phyloP scores from a whole-genome alignment of 2,329 filamentous ascomycete species.

The Apiospora saccharicola region DNA sequence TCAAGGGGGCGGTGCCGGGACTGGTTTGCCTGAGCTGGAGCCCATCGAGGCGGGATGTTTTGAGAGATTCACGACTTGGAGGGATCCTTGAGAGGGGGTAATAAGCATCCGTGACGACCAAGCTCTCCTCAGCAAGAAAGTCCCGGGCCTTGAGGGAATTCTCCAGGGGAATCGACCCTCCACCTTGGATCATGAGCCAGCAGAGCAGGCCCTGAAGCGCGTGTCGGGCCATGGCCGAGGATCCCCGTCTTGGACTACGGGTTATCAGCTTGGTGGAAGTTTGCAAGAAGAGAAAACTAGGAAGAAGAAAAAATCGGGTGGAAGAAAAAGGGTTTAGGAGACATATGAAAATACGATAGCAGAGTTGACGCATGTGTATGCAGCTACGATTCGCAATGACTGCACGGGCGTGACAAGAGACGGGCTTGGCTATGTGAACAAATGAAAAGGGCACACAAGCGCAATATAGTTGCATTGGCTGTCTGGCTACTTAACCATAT shows the following conservation, averaged over 20 bases:
- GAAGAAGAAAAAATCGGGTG: background rate
- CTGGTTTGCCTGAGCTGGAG: constrained; percentile 28
- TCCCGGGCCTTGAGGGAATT: constrained; percentile 27
- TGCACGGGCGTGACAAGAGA: background rate
- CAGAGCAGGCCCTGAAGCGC: constrained; percentile 27
- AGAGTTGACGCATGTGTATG: background rate
- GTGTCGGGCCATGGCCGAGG: background rate
- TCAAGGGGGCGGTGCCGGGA: constrained; percentile 34
- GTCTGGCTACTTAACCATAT: background rate
- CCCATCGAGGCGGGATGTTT: constrained; percentile 27
- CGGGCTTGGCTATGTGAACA: background rate
- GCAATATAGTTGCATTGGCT: constrained; percentile 3
- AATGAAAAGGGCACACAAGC: background rate
- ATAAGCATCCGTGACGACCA: constrained; percentile 34
- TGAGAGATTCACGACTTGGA: constrained; percentile 25
- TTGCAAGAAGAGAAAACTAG: background rate
- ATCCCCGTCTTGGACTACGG: background rate
- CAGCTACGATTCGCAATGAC: background rate
- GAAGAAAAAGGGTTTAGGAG: background rate
- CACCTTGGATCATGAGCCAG: constrained; percentile 27
- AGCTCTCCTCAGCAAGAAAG: constrained; percentile 32
- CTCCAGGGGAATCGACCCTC: constrained; percentile 29
- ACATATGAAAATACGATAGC: background rate
- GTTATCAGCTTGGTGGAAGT: background rate
- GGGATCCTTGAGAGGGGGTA: constrained; percentile 31